Percentiles rank a stretch among this genome's conserved stretches.
Conservation (phyloP, 1,284 basidiomycete genomes). For the Coniferiporia weirii region DNA sequence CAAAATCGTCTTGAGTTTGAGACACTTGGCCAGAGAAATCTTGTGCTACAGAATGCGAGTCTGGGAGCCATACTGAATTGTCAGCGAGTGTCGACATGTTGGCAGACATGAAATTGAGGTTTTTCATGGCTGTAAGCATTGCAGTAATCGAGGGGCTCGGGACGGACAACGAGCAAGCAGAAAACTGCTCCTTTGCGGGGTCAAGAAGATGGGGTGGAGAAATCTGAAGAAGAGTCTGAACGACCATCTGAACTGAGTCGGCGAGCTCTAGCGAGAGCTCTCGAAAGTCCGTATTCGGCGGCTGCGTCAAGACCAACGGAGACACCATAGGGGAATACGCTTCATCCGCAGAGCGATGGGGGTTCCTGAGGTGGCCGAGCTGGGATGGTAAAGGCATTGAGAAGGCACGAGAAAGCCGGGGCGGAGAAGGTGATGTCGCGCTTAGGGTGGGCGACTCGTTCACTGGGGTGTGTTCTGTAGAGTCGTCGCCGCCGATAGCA, state of each 20-base stretch:
- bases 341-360: constrained; percentile 35
- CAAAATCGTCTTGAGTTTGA: constrained; percentile 40
- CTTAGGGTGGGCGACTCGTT: constrained; percentile 8
- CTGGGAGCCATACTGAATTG: constrained; percentile 8
- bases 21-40: not conserved
- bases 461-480: constrained; percentile 10
- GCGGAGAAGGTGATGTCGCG: constrained; percentile 28
- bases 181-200: constrained; percentile 86
- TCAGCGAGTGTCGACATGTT: constrained; percentile 56
- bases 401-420: constrained; percentile 60
- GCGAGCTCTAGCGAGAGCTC: constrained; percentile 79
- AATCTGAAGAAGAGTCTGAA: constrained; percentile 84
- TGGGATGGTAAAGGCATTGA: constrained; percentile 70
- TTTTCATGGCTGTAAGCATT: constrained; percentile 84
- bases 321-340: constrained; percentile 16
- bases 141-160: constrained; percentile 85
- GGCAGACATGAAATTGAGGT: constrained; percentile 84
- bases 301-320: constrained; percentile 17
- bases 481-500: constrained; percentile 1
- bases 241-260: constrained; percentile 80
- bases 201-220: constrained; percentile 87
- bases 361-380: constrained; percentile 61
- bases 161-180: constrained; percentile 78
- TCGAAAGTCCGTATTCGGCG: constrained; percentile 40
- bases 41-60: not conserved